phyloP scores from a whole-genome alignment of 2,329 filamentous ascomycete species.

The Cladophialophora chaetospira region DNA sequence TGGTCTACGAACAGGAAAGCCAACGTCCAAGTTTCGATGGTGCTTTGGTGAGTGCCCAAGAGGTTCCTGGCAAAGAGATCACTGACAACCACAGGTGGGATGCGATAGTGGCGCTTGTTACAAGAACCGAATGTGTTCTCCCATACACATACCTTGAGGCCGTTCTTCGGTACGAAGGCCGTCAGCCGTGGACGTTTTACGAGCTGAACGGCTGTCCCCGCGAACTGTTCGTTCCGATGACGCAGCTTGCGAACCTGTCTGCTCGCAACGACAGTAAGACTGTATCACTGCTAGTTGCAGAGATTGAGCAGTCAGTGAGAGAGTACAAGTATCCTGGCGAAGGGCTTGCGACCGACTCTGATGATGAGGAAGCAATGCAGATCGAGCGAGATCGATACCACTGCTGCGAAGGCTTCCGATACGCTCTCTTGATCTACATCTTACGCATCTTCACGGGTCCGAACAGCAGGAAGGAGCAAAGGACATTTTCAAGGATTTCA shows the following conservation, averaged over 20 bases:
- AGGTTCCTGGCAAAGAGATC: background rate
- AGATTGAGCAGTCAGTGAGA: constrained; percentile 15
- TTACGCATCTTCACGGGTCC: constrained; percentile 4
- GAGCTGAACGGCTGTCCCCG: constrained; percentile 20
- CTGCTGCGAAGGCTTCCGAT: constrained; percentile 20
- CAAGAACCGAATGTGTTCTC: constrained; percentile 10
- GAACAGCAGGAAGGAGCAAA: background rate
- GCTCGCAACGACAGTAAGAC: background rate
- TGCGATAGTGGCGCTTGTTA: constrained; percentile 11
- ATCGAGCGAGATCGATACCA: constrained; percentile 16
- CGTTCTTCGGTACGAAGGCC: constrained; percentile 12
- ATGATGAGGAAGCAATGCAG: constrained; percentile 16
- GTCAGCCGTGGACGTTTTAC: constrained; percentile 21
- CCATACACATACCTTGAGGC: constrained; percentile 17
- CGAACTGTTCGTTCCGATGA: constrained; percentile 20
- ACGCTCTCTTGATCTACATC: constrained; percentile 20
- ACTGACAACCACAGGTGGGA: constrained; percentile 13
- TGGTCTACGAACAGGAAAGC: constrained; percentile 6
- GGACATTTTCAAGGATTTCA: background rate
- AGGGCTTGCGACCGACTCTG: background rate
- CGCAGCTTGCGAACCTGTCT: constrained; percentile 9
- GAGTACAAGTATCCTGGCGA: constrained; percentile 11
- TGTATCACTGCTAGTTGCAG: background rate
- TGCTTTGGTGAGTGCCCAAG: constrained; percentile 9
- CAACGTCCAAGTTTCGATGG: constrained; percentile 10